Evolutionary conservation across 2,329 filamentous ascomycete genomes (phyloP).

Genomic region (Penicillium corylophilum): DNA sequence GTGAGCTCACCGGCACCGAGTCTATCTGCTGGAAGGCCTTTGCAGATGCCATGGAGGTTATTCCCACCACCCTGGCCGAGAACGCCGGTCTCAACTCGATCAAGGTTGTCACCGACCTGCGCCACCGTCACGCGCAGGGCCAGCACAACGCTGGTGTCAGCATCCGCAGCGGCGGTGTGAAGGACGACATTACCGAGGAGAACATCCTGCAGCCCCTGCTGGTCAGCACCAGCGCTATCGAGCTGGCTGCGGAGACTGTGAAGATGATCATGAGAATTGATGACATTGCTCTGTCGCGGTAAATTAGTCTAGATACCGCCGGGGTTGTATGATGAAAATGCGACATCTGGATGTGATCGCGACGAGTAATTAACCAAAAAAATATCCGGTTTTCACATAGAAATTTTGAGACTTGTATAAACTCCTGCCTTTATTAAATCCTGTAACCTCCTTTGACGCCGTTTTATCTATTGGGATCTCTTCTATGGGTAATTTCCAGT

Average conservation of each 20-base stretch:
- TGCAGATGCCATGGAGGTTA: constrained; percentile 94
- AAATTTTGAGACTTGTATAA: not conserved
- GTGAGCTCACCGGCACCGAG: constrained; percentile 84
- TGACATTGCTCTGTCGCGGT: constrained; percentile 60
- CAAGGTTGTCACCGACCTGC: constrained; percentile 94
- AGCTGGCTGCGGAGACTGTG: constrained; percentile 95
- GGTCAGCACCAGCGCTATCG: constrained; percentile 95
- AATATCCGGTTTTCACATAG: constrained; percentile 21
- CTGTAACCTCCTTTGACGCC: not conserved
- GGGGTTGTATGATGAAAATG: constrained; percentile 28
- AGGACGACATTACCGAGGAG: constrained; percentile 94
- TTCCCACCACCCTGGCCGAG: constrained; percentile 93
- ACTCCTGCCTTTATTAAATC: not conserved
- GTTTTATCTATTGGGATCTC: not conserved
- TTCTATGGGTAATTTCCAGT: not conserved
- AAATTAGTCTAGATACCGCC: constrained; percentile 18
- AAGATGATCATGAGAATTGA: constrained; percentile 84
- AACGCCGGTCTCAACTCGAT: constrained; percentile 98
- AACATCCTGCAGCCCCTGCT: constrained; percentile 94
- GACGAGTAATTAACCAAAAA: constrained; percentile 27
- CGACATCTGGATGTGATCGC: constrained; percentile 16
- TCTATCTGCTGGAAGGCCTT: constrained; percentile 99
- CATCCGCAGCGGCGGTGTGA: constrained; percentile 96
- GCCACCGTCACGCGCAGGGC: constrained; percentile 90
- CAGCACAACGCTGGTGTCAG: constrained; percentile 96